Evolutionary conservation across 768 basidiomycete genomes (phyloP), one percentile per base, ranked within the genome.

Genomic region (Termitomyces sp.): DNA sequence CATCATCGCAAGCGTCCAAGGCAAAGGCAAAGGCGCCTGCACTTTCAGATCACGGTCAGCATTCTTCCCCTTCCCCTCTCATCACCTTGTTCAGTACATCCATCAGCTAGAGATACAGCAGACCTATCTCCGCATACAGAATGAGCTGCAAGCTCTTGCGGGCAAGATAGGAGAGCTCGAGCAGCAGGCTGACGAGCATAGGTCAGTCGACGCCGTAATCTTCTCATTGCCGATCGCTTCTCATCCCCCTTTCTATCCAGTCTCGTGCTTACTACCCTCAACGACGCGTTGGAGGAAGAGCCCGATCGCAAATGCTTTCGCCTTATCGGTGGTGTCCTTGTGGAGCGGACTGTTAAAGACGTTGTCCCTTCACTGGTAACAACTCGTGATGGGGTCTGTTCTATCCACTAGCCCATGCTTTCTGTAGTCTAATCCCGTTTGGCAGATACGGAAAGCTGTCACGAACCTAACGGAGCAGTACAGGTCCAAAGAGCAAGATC

Each of bases 111-210:
- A 94, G 71, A 83, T 94, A 56, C 89, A 93, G 71, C 83, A 86
- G 72, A 87, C 77, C 43, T 96, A 91, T 66, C 78, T 85, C 60
- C 84, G 86, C 56, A 79, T 89, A 65, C 90, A 95, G 71, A 90
- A 81, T 72, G 96, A 98, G 49, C 75, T 98, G 30, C 93, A 95
- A 70, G 82, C 85, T n/a, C 73, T 98, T 28, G 93, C 94, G 38
- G 83, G 86, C 61, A 98, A 98, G 74, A 95, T 98, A 63, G 91
- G 91, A 59, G 97, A 99, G 71, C 79, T 99, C 33, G 97, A 99
- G 70, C 84, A 87, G 62, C 97, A 99, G 66, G 85, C 92, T 19
- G 97, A 99, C 60, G 97, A 99, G 68, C 94, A 99, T 70, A 79
- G 81, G 96, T 94, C 60, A 62, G 86, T 80, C 14, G 43, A 46